phyloP scores from a whole-genome alignment of 192 early-diverging fungal species.

The Backusella sp. region DNA sequence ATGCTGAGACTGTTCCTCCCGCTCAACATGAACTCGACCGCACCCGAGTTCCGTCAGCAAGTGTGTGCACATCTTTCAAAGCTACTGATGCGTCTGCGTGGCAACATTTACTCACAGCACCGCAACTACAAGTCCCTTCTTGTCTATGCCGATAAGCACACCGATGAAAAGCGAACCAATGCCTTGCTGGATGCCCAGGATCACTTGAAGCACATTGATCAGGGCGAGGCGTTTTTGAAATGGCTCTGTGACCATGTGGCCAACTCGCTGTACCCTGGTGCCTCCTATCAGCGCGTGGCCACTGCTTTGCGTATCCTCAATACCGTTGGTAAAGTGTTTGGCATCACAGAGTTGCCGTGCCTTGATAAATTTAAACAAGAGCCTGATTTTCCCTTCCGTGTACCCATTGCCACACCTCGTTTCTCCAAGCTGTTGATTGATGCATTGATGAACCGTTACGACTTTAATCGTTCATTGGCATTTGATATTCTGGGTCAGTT shows the following conservation, averaged over 20 bases:
- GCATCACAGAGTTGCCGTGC: constrained; percentile 45
- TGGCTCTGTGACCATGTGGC: constrained; percentile 61
- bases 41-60: constrained; percentile 83
- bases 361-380: constrained; percentile 41
- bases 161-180: constrained; percentile 11
- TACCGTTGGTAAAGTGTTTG: constrained; percentile 52
- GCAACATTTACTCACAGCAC: constrained; percentile 44
- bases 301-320: constrained; percentile 56
- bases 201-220: constrained; percentile 39
- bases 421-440: constrained; percentile 58
- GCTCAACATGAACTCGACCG: constrained; percentile 68
- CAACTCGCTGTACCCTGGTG: constrained; percentile 70
- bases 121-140: constrained; percentile 32
- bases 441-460: constrained; percentile 67
- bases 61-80: constrained; percentile 59
- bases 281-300: constrained; percentile 68
- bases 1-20: constrained; percentile 67
- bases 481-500: constrained; percentile 70
- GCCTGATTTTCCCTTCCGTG: constrained; percentile 53
- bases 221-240: constrained; percentile 53
- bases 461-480: constrained; percentile 70
- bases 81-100: constrained; percentile 60
- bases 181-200: constrained; percentile 24
- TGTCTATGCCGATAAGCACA: constrained; percentile 31
- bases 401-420: constrained; percentile 44